Conservation (phyloP, 805 yeast species). For the Suhomyces emberorum region DNA sequence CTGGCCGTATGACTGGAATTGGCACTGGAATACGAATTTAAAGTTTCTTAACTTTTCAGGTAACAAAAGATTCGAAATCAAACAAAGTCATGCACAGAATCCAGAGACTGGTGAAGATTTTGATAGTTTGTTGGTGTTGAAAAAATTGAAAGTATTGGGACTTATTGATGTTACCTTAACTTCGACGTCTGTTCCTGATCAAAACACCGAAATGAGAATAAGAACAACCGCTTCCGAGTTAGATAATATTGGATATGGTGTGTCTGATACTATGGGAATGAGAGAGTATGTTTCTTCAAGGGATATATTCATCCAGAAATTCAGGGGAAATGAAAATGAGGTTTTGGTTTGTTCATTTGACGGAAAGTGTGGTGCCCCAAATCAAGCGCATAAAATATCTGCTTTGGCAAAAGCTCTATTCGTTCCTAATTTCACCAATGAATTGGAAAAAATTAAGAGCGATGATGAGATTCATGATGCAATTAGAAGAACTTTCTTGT, state of each 20-base stretch:
- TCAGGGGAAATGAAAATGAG: slow-evolving; percentile 82
- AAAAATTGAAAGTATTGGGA: slow-evolving; percentile 71
- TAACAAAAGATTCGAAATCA: slow-evolving; percentile 86
- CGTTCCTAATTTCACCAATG: slow-evolving; percentile 64
- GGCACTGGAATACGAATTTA: slow-evolving; percentile 80
- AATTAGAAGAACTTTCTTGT: slow-evolving; percentile 73
- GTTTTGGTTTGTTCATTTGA: slow-evolving; percentile 80
- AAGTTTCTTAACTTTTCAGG: slow-evolving; percentile 87
- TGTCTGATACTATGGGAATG: slow-evolving; percentile 80
- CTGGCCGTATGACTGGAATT: slow-evolving; percentile 96
- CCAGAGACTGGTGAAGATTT: slow-evolving; percentile 62
- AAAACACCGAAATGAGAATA: slow-evolving; percentile 74
- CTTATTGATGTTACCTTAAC: slow-evolving; percentile 94
- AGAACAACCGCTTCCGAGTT: slow-evolving; percentile 85
- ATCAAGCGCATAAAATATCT: slow-evolving; percentile 62
- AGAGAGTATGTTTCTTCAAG: slow-evolving; percentile 64
- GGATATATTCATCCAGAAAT: slow-evolving; percentile 83
- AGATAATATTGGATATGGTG: slow-evolving; percentile 79
- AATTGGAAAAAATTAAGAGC: slow-evolving; percentile 45
- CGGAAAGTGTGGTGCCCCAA: slow-evolving; percentile 62
- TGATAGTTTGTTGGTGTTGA: slow-evolving; percentile 61
- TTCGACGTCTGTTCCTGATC: slow-evolving; percentile 89
- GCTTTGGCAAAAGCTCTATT: slow-evolving; percentile 69
- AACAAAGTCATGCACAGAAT: slow-evolving; percentile 53
- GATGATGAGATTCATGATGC: slow-evolving; percentile 66